A percentile compares a stretch with the other conserved stretches of the same genome.
These are phyloP conservation scores for Yamadazyma kanchanaburiensis DNA, from an alignment of 1,139 yeast species.

Conservation along the genomic window DNA sequence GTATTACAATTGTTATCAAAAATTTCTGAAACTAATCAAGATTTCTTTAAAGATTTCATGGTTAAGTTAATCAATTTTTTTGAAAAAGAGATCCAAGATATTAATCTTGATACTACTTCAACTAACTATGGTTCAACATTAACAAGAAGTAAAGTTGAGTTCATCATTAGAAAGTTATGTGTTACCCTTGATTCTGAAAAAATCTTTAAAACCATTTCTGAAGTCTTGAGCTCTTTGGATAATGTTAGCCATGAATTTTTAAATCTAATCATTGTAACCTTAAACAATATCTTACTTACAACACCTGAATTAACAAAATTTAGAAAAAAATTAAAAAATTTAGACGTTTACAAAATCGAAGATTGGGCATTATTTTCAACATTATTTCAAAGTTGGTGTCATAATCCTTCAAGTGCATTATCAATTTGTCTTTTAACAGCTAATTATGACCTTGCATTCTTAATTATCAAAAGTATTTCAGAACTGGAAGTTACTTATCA, in stretches of 20 bases:
- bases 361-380: conserved; percentile 75
- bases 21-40: conserved; percentile 78
- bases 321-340: conserved; percentile 59
- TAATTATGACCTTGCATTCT: conserved; percentile 83
- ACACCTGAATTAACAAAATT: conserved; percentile 75
- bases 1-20: conserved; percentile 76
- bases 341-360: conserved; percentile 46
- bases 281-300: conserved; percentile 84
- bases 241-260: conserved; percentile 69
- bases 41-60: conserved; percentile 74
- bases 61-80: conserved; percentile 67
- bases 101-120: conserved; percentile 13
- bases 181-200: conserved; percentile 78
- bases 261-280: conserved; percentile 77
- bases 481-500: conserved; percentile 74
- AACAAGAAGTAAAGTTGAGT: conserved; percentile 74
- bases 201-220: conserved; percentile 77
- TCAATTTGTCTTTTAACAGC: conserved; percentile 85
- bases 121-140: conserved; percentile 7
- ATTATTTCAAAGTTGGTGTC: conserved; percentile 89
- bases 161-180: conserved; percentile 82
- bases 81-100: conserved; percentile 38
- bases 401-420: conserved; percentile 84
- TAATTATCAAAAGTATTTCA: conserved; percentile 70
- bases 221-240: conserved; percentile 56